Base-by-base conservation (phyloP, 2,329 filamentous ascomycete genomes). In the Hyphodiscus sp. region DNA sequence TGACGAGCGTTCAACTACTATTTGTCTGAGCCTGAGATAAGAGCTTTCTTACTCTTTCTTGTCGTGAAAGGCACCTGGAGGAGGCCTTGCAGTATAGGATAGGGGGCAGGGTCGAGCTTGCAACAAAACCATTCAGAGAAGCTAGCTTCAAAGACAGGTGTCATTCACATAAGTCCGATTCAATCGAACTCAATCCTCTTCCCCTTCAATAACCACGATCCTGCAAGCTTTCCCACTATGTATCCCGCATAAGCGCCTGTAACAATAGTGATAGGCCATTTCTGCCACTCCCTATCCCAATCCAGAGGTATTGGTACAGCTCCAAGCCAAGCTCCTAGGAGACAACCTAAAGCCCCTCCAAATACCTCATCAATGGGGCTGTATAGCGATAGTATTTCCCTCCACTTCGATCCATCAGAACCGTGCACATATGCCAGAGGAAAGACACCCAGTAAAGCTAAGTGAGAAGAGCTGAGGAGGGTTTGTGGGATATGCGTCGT, bases 231-330 rank as follows among this genome's bases (percentile, higher is more conserved):
- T 1, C 91, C 91, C 13, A 89, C 60, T 1, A 82, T 76, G 69
- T 88, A 91, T 1, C 94, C 94, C 6, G 82, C 71, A 70, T 95
- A 97, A 18, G 87, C 77, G 2, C 94, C 94, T 1, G 81, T 83
- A 4, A 97, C 72, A 54, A 99, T 87, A 0, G 94, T 99, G 47
- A 97, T 86, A 0, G 94, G 94, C 88, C 92, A 99, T 70, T 86
- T 89, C 80, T 99, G 94, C 94, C 94, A 99, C 63, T 95, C 91
- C n/a, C 94, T 84, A 69, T 99, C 94, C 92, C 92, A 97, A 69
- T 99, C 94, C 61, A 99, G 75, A 1, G 94, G 94, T 63, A 99
- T 97, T 0, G 95, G 94, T 50, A 97, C 83, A 8, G 94, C 94
- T 2, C 94, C 94, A 43, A 96, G 73, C 94, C 94, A 97, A 42